These are phyloP conservation scores for Paecilomyces formosus DNA, from an alignment of 2,329 filamentous ascomycete genomes.

Conservation along the genomic window DNA sequence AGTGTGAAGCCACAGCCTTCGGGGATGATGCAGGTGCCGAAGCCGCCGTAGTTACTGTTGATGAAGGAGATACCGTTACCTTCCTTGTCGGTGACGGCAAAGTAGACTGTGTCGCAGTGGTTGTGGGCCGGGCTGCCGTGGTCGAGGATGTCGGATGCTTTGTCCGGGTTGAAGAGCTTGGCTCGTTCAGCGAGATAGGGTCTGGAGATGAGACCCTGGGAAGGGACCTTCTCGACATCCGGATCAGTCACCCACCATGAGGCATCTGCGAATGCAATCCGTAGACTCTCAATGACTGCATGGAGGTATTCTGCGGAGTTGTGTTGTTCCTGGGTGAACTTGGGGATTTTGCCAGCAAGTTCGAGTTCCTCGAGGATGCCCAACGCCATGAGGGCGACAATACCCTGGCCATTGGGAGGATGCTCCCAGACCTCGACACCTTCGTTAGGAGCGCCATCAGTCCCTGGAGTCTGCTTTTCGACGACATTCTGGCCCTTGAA, in stretches of 20 bases:
- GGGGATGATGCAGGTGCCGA: constrained; percentile 83
- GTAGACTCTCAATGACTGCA: constrained; percentile 76
- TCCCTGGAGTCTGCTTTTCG: constrained; percentile 37
- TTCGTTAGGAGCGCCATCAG: constrained; percentile 34
- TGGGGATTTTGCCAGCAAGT: constrained; percentile 63
- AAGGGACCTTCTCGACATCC: constrained; percentile 61
- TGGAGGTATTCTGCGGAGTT: constrained; percentile 79
- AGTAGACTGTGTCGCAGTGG: constrained; percentile 91
- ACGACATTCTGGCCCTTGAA: constrained; percentile 61
- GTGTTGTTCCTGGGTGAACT: constrained; percentile 64
- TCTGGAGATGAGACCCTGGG: constrained; percentile 60
- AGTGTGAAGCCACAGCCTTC: constrained; percentile 82
- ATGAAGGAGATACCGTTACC: constrained; percentile 96
- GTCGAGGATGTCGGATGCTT: constrained; percentile 46
- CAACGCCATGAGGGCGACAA: constrained; percentile 88
- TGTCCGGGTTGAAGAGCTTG: constrained; percentile 52
- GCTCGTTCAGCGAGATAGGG: constrained; percentile 66
- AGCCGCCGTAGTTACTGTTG: constrained; percentile 83
- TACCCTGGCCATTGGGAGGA: constrained; percentile 91
- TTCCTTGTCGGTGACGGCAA: constrained; percentile 68
- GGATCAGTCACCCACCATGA: constrained; percentile 89
- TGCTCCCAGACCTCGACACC: constrained; percentile 87
- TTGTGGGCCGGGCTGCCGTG: constrained; percentile 80
- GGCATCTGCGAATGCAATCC: constrained; percentile 84
- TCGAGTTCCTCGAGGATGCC: constrained; percentile 87